phyloP scores from a whole-genome alignment of 805 yeast species.

The Candida vartiovaarae region DNA sequence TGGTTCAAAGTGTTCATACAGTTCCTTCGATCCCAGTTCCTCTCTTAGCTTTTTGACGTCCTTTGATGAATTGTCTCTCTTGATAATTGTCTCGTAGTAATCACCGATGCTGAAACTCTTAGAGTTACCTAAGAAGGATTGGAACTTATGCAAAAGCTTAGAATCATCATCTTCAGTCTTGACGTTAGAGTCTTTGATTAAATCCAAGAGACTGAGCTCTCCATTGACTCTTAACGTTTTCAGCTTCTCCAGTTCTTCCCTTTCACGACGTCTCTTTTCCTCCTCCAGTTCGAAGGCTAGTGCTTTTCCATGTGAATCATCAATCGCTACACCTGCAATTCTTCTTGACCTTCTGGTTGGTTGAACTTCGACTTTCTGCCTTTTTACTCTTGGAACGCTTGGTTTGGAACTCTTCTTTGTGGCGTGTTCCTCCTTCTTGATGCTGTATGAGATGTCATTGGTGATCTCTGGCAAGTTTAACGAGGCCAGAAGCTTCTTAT shows the following conservation, averaged over 20 bases:
- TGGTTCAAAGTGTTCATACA: conserved; percentile 56
- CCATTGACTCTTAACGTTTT: conserved; percentile 58
- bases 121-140: conserved; percentile 22
- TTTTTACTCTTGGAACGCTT: conserved; percentile 15
- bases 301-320: conserved; percentile 33
- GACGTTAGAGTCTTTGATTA: conserved; percentile 30
- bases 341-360: conserved; percentile 77
- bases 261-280: conserved; percentile 26
- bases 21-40: conserved; percentile 42
- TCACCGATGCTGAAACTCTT: conserved; percentile 56
- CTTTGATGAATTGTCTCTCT: conserved; percentile 29
- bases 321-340: conserved; percentile 63
- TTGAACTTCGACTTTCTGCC: conserved; percentile 21
- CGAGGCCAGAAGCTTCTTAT: conserved; percentile 64
- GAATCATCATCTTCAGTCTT: conserved; percentile 26
- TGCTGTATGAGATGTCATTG: conserved; percentile 43
- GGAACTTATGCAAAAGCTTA: conserved; percentile 26
- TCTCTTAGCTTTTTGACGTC: conserved; percentile 43
- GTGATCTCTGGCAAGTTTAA: conserved; percentile 60
- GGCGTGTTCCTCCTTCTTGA: conserved; percentile 25
- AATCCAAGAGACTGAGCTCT: conserved; percentile 54
- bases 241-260: conserved; percentile 40
- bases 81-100: conserved; percentile 48
- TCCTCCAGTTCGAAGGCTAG: conserved; percentile 19
- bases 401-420: conserved; percentile 13